Evolutionary conservation across 306 rosid species (phyloP), one percentile per base, ranked within the genome.

Genomic region (Begonia peltatifolia): DNA sequence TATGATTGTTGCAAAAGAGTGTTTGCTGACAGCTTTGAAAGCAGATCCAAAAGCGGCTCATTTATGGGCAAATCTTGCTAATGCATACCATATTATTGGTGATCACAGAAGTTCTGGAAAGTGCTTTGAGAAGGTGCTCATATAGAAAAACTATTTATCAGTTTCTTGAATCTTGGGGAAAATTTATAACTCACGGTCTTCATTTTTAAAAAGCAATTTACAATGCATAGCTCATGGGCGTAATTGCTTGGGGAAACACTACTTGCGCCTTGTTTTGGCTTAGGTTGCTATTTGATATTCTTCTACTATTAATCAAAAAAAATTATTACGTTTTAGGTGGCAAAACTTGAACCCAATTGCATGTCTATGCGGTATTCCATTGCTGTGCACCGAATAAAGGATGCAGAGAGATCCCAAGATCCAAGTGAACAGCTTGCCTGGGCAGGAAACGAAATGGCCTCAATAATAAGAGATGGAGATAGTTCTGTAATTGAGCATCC

Each of bases 381-480:
- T 72, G 90, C 94, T 48, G 50, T 64, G 67, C 83, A 85, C 66
- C 78, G 95, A 59, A 61, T 83, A 47, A 89, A 89, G 77, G 97
- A 85, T 68, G 97, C 94, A 42, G 97, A 90, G 73, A 79, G 95
- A 71, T 82, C 83, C 64, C 97, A 85, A 75, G 95, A 90, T 79
- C 84, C 78, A 47, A 77, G 71, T 42, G 97, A 90, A 55, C 80
- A 75, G 58, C 90, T 80, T 60, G 76, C 84, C 0, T 90, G 79
- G 76, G 97, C 95, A 61, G 97, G 94, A 85, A 90, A 90, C 43
- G 97, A 90, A 71, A 90, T 90, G 97, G 94, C 87, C 53, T 90
- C 95, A 50, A 74, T 85, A 55, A 70, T 90, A 62, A 83, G 94
- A 71, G 95, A 90, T 62, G 90, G 92, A 12, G 97, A 85, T 70